A percentile compares a stretch with the other conserved stretches of the same genome.
Conservation (phyloP, 1,139 yeast species). For the Yamadazyma triangularis region DNA sequence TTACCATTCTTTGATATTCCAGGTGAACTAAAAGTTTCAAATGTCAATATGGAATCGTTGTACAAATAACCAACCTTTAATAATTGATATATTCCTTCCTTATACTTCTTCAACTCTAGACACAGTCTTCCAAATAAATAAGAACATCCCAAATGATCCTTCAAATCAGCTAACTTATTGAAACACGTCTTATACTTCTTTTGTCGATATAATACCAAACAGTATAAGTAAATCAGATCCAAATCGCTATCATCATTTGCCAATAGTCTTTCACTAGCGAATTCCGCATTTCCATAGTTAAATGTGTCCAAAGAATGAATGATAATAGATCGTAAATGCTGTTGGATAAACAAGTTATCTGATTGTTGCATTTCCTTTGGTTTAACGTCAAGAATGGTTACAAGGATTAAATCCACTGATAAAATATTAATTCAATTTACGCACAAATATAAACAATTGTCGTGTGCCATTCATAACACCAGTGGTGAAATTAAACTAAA, state of each 20-base stretch:
- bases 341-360: conserved; percentile 23
- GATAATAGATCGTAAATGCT: conserved; percentile 51
- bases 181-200: conserved; percentile 59
- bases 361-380: not conserved
- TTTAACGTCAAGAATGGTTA: too few species aligned
- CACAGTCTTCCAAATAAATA: conserved; percentile 68
- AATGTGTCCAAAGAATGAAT: conserved; percentile 72
- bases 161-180: conserved; percentile 33
- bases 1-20: conserved; percentile 5
- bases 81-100: conserved; percentile 63
- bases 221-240: conserved; percentile 61
- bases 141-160: conserved; percentile 63
- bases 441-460: not conserved
- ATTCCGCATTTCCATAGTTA: conserved; percentile 67
- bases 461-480: not conserved
- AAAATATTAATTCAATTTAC: not conserved
- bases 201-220: conserved; percentile 54
- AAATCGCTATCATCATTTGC: conserved; percentile 49
- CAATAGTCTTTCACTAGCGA: conserved; percentile 71
- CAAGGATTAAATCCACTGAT: conserved; percentile 2
- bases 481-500: too few species aligned
- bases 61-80: conserved; percentile 28
- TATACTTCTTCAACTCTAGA: conserved; percentile 47
- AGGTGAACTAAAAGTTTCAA: conserved; percentile 5
- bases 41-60: conserved; percentile 21